Evolutionary conservation across 441 rosid genomes (phyloP).

Genomic region (Euphorbia celastroides): DNA sequence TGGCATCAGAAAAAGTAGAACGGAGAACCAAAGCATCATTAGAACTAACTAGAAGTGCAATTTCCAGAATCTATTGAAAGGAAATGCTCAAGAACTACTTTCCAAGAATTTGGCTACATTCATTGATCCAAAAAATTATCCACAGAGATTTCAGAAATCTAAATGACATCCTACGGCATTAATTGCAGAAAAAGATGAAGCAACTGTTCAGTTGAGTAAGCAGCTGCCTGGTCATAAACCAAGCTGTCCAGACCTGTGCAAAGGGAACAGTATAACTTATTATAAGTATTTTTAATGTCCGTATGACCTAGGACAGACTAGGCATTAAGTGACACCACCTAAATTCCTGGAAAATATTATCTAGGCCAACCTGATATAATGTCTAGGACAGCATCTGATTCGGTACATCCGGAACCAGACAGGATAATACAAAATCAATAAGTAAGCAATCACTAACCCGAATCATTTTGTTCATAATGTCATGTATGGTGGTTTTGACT

Average conservation of each 20-base stretch:
- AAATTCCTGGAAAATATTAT: not conserved
- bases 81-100: not conserved
- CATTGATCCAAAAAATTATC: not conserved
- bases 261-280: not conserved
- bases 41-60: not conserved
- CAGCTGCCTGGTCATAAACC: not conserved
- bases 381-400: not conserved
- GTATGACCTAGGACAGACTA: not conserved
- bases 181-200: not conserved
- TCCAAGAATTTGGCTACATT: not conserved
- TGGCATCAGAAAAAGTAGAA: not conserved
- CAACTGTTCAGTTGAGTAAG: not conserved
- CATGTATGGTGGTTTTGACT: slow-evolving; percentile 92
- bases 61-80: slow-evolving; percentile 2
- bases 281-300: not conserved
- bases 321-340: not conserved
- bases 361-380: not conserved
- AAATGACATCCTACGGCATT: not conserved
- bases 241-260: not conserved
- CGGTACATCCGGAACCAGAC: not conserved
- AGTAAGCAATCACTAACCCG: slow-evolving; percentile 43
- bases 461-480: slow-evolving; percentile 93
- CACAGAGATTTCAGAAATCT: not conserved
- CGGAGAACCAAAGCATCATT: not conserved
- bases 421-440: slow-evolving; percentile 2